Conservation (phyloP, 169 alveolate genomes). For the Plasmodium adleri region DNA sequence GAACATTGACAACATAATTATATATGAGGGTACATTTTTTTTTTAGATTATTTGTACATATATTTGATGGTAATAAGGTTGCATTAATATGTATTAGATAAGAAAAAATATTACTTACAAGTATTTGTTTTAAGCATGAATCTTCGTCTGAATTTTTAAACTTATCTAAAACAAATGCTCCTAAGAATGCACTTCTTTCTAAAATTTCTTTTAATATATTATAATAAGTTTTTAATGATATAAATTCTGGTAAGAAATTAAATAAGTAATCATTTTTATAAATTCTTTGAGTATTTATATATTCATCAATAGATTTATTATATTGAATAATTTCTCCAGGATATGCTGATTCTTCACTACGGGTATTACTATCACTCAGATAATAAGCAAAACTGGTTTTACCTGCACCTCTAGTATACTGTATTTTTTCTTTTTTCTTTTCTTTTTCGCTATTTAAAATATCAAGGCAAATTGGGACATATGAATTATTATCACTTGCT, state of each 20-base stretch:
- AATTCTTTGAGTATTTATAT: conserved; percentile 37
- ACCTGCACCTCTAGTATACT: conserved; percentile 33
- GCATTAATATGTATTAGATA: conserved; percentile 67
- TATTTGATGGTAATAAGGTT: conserved; percentile 44
- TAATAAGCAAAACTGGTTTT: conserved; percentile 8
- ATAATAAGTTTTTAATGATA: conserved; percentile 30
- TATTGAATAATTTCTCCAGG: conserved; percentile 37
- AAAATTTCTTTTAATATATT: conserved; percentile 50
- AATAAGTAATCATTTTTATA: conserved; percentile 54
- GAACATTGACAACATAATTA: conserved; percentile 43
- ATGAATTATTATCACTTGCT: neutral
- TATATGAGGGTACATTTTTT: conserved; percentile 62
- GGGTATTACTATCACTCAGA: conserved; percentile 32
- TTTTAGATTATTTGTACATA: conserved; percentile 42
- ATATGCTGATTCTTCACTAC: conserved; percentile 16
- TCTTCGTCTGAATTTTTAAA: conserved; percentile 34
- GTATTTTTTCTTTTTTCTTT: conserved; percentile 58
- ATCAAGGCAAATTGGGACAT: conserved; percentile 70
- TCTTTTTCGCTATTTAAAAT: conserved; percentile 50
- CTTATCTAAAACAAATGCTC: conserved; percentile 59
- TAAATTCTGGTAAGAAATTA: conserved; percentile 66
- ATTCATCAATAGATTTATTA: conserved; percentile 61
- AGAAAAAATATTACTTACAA: conserved; percentile 54
- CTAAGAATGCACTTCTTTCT: conserved; percentile 64
- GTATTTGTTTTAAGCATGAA: conserved; percentile 50